Base-by-base conservation (phyloP, 305 asterid species). In the Striga hermonthica region DNA sequence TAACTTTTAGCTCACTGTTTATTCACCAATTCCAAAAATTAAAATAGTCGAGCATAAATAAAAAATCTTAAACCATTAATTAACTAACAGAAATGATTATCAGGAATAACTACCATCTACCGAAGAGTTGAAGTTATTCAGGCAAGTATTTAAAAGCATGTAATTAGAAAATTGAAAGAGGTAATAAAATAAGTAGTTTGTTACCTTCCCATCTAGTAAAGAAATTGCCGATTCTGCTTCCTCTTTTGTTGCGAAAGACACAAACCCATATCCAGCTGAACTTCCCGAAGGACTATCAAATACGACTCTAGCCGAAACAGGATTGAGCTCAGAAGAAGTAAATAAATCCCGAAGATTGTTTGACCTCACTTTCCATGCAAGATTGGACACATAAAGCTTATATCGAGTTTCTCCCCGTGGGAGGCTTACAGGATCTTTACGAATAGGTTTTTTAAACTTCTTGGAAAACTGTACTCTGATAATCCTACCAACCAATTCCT, bases 351-450 rank as follows among this genome's bases (percentile, higher is more conserved):
- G 84, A 45, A 91, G 95, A 73, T 81, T 65, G 65, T 58, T 86
- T 49, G 95, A 83, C 78, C 98, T 86, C 78, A 72, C 92, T 82
- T 89, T 89, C 98, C 98, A 89, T 16, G 86, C 85, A 65, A 91
- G 96, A 78, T 91, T 91, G 11, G 95, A 89, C 15, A 84, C 87
- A 47, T 86, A 91, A 57, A 91, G 78, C 75, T 75, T 81, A 72
- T 89, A 80, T 47, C 80, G 79, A 1, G 83, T 71, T 71, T 86
- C 86, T 62, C 78, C 76, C 4, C 47, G 72, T 41, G 81, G 76
- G 14, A 81, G 68, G 41, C 40, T 56, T 14, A 31, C 41, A n/a
- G 87, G 74, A 65, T 67, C 68, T 35, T 67, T 5, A 9, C 83
- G 79, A 62, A 78, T 69, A 41, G 93, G 90, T 83, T 67, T 90